Evolutionary conservation across 1,284 basidiomycete genomes (phyloP).

Genomic region (Pulveroboletus sp.): DNA sequence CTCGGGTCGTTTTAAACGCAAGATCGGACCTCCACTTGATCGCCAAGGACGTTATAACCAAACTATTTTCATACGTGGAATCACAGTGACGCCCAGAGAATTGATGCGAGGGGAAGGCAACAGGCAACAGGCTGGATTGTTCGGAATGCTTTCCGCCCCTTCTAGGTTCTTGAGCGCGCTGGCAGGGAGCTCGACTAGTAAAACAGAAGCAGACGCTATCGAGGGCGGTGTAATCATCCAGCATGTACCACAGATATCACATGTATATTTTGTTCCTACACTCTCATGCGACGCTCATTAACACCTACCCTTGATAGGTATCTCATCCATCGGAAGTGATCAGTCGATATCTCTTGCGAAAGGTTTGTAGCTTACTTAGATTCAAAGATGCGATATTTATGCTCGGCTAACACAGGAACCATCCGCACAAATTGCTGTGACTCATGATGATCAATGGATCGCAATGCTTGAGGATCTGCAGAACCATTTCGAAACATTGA

Average conservation of each 20-base stretch:
- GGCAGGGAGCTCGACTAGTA: background rate
- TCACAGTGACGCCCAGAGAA: background rate
- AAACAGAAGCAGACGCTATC: background rate
- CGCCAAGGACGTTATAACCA: background rate
- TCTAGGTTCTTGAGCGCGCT: background rate
- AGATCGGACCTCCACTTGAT: background rate
- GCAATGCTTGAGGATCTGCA: background rate
- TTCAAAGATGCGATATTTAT: too few species aligned
- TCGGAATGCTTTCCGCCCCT: background rate
- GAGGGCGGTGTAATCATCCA: background rate
- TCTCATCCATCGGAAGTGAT: constrained; percentile 3
- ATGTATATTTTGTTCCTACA: background rate
- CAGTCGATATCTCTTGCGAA: background rate
- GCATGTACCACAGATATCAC: background rate
- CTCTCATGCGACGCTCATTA: too few species aligned
- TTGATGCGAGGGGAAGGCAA: background rate
- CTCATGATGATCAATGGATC: background rate
- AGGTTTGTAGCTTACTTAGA: background rate
- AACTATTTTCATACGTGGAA: constrained; percentile 1
- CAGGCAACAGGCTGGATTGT: too few species aligned
- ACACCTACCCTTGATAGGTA: background rate
- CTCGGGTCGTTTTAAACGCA: constrained; percentile 1
- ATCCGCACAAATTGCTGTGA: background rate
- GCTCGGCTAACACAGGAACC: background rate
- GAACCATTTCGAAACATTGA: background rate